These are phyloP conservation scores for Russula ochroleuca DNA, from an alignment of 768 basidiomycete species.

Conservation along the genomic window DNA sequence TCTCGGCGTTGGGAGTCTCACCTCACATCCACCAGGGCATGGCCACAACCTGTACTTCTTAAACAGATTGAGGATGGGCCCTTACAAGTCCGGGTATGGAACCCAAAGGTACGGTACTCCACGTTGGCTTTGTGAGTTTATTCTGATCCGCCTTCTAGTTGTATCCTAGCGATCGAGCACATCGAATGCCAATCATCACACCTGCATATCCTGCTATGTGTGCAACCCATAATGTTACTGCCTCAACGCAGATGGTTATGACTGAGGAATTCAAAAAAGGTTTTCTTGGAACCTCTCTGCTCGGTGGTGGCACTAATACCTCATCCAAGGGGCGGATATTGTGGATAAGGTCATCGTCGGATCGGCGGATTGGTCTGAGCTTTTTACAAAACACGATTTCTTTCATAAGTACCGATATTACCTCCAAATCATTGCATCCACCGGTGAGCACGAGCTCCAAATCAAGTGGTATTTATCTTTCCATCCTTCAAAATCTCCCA, in stretches of 20 bases:
- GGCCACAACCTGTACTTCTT: slow-evolving; percentile 97
- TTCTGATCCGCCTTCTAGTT: slow-evolving; percentile 44
- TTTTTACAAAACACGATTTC: slow-evolving; percentile 95
- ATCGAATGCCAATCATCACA: slow-evolving; percentile 99
- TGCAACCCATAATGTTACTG: slow-evolving; percentile 95
- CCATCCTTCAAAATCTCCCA: not conserved
- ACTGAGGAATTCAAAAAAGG: slow-evolving; percentile 95
- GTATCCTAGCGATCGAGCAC: slow-evolving; percentile 88
- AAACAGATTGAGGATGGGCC: slow-evolving; percentile 97
- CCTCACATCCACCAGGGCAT: slow-evolving; percentile 59
- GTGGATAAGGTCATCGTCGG: slow-evolving; percentile 89
- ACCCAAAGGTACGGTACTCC: slow-evolving; percentile 67
- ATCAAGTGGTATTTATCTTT: slow-evolving; percentile 77
- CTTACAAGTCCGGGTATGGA: slow-evolving; percentile 93
- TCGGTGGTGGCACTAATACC: slow-evolving; percentile 23
- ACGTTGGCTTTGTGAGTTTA: slow-evolving; percentile 1
- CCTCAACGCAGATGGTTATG: slow-evolving; percentile 93
- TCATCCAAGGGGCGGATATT: slow-evolving; percentile 76
- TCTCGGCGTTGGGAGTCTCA: not conserved
- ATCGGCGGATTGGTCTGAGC: slow-evolving; percentile 80
- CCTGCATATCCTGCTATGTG: slow-evolving; percentile 99
- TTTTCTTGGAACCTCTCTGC: slow-evolving; percentile 29
- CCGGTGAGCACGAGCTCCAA: slow-evolving; percentile 76
- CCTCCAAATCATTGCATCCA: slow-evolving; percentile 91
- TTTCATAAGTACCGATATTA: slow-evolving; percentile 97